Evolutionary conservation across 805 yeast species (phyloP).

Genomic region (Candida caryicola): DNA sequence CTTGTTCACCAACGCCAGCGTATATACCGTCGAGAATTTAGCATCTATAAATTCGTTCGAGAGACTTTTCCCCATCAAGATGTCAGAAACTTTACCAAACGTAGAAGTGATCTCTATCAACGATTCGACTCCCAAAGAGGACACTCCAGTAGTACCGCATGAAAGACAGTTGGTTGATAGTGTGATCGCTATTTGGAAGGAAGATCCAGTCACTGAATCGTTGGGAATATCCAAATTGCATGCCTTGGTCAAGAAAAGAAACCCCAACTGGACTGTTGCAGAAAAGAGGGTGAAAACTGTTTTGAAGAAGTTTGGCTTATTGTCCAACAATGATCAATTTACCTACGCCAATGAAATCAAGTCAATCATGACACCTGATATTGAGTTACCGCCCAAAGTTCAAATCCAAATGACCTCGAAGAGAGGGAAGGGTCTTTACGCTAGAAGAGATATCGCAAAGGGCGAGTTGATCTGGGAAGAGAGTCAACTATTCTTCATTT

Average conservation of each 20-base stretch:
- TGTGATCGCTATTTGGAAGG: constrained; percentile 65
- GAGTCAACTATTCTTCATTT: constrained; percentile 54
- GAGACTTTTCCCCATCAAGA: background rate
- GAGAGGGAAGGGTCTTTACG: constrained; percentile 61
- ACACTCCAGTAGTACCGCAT: constrained; percentile 45
- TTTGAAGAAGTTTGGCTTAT: constrained; percentile 56
- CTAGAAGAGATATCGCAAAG: constrained; percentile 43
- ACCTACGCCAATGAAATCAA: constrained; percentile 54
- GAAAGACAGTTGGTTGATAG: constrained; percentile 58
- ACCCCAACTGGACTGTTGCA: constrained; percentile 63
- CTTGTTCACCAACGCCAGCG: too few species aligned
- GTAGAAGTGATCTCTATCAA: constrained; percentile 39
- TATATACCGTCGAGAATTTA: too few species aligned
- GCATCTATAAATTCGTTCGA: too few species aligned
- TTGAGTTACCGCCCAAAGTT: constrained; percentile 41
- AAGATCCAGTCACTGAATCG: constrained; percentile 60
- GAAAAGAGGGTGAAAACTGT: constrained; percentile 54
- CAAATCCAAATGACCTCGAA: constrained; percentile 47
- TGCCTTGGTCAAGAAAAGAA: constrained; percentile 44
- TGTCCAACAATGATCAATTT: constrained; percentile 34
- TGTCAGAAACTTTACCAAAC: constrained; percentile 11
- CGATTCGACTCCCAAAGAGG: constrained; percentile 20
- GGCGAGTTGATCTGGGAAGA: constrained; percentile 65
- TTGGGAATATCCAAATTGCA: constrained; percentile 55
- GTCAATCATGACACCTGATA: constrained; percentile 48